Evolutionary conservation across 805 yeast species (phyloP), one percentile per base, ranked within the genome.

Genomic region (Isabelozyma heimii): DNA sequence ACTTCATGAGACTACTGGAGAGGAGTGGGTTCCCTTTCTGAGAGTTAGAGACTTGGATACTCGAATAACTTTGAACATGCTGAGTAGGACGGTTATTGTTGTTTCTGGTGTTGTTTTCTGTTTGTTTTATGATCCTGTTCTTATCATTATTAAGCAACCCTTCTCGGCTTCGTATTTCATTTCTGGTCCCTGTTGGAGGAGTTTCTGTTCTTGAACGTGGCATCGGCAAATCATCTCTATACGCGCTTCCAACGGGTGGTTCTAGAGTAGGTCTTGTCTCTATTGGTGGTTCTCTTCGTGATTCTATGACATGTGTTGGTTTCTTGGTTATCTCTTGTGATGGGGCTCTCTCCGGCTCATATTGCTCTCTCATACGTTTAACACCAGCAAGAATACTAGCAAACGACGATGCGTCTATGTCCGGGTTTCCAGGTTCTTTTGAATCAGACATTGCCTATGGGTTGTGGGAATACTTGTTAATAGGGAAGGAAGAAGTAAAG

Each of bases 21-120:
- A 88, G 65, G 39, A 87, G 62, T 5, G 92, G 92, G 59, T 88
- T 88, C 1, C 89, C 91, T 44, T 78, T 81, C 61, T 88, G 94
- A 0, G 85, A 75, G 38, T 81, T 79, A 40, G 84, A 79, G 4
- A 87, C 88, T 40, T 79, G 75, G 0, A 84, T 73, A 2, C 79
- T 65, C 15, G 56, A 47, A 40, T 55, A 48, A 5, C 54, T 51
- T 20, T 51, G 50, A 17, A 48, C 52, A 15, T 42, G 35, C 37
- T 41, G 44, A n/a, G 48, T 39, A n/a, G 57, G 42, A 17, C 55
- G 53, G 56, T 47, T 55, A 58, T 41, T 55, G 47, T 44, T 60
- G 53, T 17, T 56, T 51, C 10, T 53, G 55, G 40, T 41, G n/a
- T 42, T 39, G 7, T 16, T 13, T 30, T 42, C 44, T 20, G 40